Percentiles rank a stretch among this genome's conserved stretches.
phyloP scores from a whole-genome alignment of 106 monocot genomes.

The Dioscorea zingiberensis region DNA sequence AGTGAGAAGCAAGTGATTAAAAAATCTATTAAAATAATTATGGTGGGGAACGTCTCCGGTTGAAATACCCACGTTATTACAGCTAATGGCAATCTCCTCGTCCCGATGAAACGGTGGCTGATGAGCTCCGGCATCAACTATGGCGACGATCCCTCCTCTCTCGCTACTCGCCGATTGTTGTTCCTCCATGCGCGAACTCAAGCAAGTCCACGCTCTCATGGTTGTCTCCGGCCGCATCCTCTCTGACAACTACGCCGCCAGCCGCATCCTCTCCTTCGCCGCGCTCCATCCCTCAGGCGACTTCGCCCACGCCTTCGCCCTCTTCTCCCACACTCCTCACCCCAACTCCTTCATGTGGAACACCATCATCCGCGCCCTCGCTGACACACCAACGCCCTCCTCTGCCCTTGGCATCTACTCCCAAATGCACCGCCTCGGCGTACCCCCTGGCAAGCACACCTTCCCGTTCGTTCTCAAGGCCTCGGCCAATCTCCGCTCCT shows the following conservation, averaged over 20 bases:
- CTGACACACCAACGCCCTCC: conserved; percentile 30
- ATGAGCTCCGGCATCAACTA: too few species aligned
- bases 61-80: too few species aligned
- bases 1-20: too few species aligned
- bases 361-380: conserved; percentile 64
- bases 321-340: conserved; percentile 35
- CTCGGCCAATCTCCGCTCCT: conserved; percentile 15
- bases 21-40: too few species aligned
- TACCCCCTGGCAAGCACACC: conserved; percentile 62
- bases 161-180: conserved; percentile 67
- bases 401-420: conserved; percentile 35
- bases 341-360: conserved; percentile 92
- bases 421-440: conserved; percentile 24
- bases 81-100: too few species aligned
- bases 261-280: conserved; percentile 50
- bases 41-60: too few species aligned
- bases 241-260: conserved; percentile 71
- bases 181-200: conserved; percentile 41
- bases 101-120: neutral
- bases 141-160: too few species aligned
- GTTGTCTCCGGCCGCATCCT: conserved; percentile 60
- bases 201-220: conserved; percentile 75
- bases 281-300: conserved; percentile 39
- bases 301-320: conserved; percentile 31
- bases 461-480: conserved; percentile 84